A percentile compares a stretch with the other conserved stretches of the same genome.
These are phyloP conservation scores for Krasilnikovozyma curviuscula DNA, from an alignment of 768 basidiomycete genomes.

Conservation along the genomic window DNA sequence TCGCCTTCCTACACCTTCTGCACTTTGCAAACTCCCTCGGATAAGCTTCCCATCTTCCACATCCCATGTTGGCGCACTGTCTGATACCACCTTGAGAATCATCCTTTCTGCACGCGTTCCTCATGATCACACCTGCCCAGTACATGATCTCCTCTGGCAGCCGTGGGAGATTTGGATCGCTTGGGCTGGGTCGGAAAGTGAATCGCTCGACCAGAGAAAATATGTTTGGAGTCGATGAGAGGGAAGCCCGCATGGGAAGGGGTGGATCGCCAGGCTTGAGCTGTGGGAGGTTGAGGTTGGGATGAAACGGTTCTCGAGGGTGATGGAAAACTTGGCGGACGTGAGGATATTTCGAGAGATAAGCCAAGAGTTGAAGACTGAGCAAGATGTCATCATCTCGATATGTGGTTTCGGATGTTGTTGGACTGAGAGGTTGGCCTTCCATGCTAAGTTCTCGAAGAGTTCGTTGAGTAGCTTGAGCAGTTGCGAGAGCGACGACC, in stretches of 20 bases:
- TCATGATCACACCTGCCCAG: slow-evolving; percentile 99
- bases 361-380: slow-evolving; percentile 78
- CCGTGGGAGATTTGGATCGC: slow-evolving; percentile 50
- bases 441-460: slow-evolving; percentile 11
- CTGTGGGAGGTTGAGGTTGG: slow-evolving; percentile 19
- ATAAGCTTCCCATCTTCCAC: slow-evolving; percentile 80
- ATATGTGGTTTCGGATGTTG: slow-evolving; percentile 33
- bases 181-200: slow-evolving; percentile 76
- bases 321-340: slow-evolving; percentile 92
- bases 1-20: slow-evolving; percentile 83
- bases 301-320: slow-evolving; percentile 30
- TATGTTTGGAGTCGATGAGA: slow-evolving; percentile 49
- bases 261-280: slow-evolving; percentile 10
- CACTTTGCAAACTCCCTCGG: slow-evolving; percentile 96
- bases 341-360: slow-evolving; percentile 93
- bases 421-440: slow-evolving; percentile 13
- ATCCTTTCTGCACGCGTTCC: slow-evolving; percentile 96
- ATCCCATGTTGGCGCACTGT: slow-evolving; percentile 97
- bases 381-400: slow-evolving; percentile 86
- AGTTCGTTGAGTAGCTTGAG: slow-evolving; percentile 11
- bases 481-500: slow-evolving; percentile 11
- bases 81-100: slow-evolving; percentile 78
- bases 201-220: slow-evolving; percentile 92
- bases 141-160: slow-evolving; percentile 83
- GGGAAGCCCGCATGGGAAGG: slow-evolving; percentile 22